These are phyloP conservation scores for Diplotaxis tenuifolia DNA, from an alignment of 345 rosid species.

Conservation along the genomic window DNA sequence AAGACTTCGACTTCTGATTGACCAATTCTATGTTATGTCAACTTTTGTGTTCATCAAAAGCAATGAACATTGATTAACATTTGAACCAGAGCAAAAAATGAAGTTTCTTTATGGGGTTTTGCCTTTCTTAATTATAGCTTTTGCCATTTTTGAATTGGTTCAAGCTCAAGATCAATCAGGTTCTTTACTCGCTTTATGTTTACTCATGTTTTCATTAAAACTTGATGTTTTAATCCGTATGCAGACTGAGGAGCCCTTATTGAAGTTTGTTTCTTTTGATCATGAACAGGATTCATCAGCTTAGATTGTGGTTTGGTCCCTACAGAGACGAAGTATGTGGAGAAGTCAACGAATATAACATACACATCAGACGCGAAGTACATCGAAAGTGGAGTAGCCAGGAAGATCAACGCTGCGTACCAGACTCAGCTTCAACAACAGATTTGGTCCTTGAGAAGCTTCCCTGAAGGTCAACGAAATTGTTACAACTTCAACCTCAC, in stretches of 20 bases:
- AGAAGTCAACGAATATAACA: slow-evolving; percentile 12
- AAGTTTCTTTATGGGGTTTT: slow-evolving; percentile 4
- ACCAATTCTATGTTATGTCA: slow-evolving; percentile 15
- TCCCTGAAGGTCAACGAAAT: slow-evolving; percentile 42
- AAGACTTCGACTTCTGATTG: background rate
- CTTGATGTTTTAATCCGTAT: background rate
- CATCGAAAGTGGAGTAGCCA: slow-evolving; percentile 29
- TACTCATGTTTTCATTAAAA: background rate
- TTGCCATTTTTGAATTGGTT: background rate
- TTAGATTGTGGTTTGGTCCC: slow-evolving; percentile 35
- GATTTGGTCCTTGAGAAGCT: slow-evolving; percentile 24
- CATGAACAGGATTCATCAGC: slow-evolving; percentile 30
- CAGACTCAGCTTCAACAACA: background rate
- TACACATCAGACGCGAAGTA: slow-evolving; percentile 37
- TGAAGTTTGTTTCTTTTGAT: background rate
- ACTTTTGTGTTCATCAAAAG: slow-evolving; percentile 2
- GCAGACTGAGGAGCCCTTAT: background rate
- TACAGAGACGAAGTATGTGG: background rate
- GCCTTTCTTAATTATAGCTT: background rate
- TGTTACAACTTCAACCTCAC: slow-evolving; percentile 35
- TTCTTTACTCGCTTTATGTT: background rate
- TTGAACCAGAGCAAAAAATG: slow-evolving; percentile 2
- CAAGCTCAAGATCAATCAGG: slow-evolving; percentile 36
- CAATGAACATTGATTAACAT: background rate
- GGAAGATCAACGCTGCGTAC: background rate